Conservation (phyloP, 495 filamentous ascomycete species). For the Amniculicola lignicola region DNA sequence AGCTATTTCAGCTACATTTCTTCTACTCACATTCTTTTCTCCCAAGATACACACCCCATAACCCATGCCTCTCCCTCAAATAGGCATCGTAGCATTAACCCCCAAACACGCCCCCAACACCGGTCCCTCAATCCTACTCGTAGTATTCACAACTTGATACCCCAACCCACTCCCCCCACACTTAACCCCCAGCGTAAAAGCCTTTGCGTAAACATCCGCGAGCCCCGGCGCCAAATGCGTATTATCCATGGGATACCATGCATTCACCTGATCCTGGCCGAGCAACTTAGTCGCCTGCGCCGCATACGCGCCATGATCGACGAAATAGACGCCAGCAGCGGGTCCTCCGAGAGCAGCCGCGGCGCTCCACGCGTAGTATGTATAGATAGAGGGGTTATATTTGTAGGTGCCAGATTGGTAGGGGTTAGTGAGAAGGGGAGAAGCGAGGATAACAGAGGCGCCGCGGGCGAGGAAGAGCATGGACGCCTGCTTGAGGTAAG, state of each 20-base stretch:
- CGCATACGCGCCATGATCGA: slow-evolving; percentile 59
- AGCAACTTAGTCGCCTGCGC: slow-evolving; percentile 50
- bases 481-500: slow-evolving; percentile 54
- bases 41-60: too few relatives aligned
- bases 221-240: slow-evolving; percentile 60
- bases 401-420: slow-evolving; percentile 54
- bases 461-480: slow-evolving; percentile 53
- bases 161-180: neutral
- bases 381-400: slow-evolving; percentile 30
- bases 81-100: too few relatives aligned
- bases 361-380: too few relatives aligned
- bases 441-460: slow-evolving; percentile 54
- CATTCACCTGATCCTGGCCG: slow-evolving; percentile 45
- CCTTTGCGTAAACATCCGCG: slow-evolving; percentile 44
- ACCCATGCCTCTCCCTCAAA: too few relatives aligned
- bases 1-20: too few relatives aligned
- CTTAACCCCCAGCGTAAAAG: neutral
- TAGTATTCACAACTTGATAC: neutral
- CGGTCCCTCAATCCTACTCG: neutral
- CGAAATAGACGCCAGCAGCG: slow-evolving; percentile 44
- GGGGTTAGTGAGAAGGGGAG: slow-evolving; percentile 60
- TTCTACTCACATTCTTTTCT: too few relatives aligned
- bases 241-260: slow-evolving; percentile 58
- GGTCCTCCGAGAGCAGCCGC: slow-evolving; percentile 51
- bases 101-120: too few relatives aligned